phyloP scores from a whole-genome alignment of 2,329 filamentous ascomycete genomes.

The Magnaporthales sp. region DNA sequence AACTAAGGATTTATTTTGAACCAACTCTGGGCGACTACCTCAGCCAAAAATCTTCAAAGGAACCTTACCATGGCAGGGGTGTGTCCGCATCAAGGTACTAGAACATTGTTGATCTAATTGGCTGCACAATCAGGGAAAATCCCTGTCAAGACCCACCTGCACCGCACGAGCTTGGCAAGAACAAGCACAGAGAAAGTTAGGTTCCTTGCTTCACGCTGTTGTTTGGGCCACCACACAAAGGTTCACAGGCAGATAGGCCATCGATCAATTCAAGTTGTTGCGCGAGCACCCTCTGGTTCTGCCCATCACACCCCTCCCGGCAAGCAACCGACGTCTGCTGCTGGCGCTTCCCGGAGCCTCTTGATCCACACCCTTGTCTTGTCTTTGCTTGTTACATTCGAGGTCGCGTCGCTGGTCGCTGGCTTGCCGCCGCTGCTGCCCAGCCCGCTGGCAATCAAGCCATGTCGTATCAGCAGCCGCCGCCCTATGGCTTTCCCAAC shows the following conservation, averaged over 20 bases:
- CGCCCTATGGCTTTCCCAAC: conserved; percentile 46
- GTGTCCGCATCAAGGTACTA: not conserved
- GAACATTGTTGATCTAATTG: not conserved
- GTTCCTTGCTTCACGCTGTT: not conserved
- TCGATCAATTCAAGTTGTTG: not conserved
- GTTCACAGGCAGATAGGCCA: not conserved
- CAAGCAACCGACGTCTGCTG: not conserved
- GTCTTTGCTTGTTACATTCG: conserved; percentile 5
- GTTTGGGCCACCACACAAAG: not conserved
- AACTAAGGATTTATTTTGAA: not conserved
- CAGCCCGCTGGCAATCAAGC: conserved; percentile 38
- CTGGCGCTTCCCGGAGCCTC: not conserved
- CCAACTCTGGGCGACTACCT: too few species aligned
- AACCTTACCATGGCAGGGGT: not conserved
- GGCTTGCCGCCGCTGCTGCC: conserved; percentile 10
- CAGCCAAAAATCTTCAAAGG: too few species aligned
- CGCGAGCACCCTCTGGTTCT: not conserved
- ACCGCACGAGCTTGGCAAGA: not conserved
- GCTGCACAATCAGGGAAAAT: not conserved
- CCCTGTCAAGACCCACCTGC: not conserved
- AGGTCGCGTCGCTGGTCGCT: conserved; percentile 10
- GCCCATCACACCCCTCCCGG: not conserved
- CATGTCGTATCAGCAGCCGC: conserved; percentile 13
- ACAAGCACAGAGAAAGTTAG: not conserved
- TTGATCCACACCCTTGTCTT: conserved; percentile 5